A percentile compares a stretch with the other conserved stretches of the same genome.
Conservation (phyloP, 2,329 filamentous ascomycete species). For the Fusarium nisikadoi region DNA sequence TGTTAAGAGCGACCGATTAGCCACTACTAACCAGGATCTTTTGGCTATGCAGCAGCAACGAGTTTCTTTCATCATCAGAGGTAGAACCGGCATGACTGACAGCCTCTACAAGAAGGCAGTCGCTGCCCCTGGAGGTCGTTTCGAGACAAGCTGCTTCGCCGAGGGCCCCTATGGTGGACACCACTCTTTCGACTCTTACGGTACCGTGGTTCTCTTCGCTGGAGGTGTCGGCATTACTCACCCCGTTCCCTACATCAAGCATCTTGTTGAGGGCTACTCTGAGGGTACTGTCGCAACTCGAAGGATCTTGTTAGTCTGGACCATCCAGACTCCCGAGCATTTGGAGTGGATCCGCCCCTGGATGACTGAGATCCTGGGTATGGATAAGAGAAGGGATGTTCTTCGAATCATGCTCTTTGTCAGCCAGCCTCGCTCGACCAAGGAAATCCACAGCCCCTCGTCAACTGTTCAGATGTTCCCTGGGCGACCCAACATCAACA, state of each 20-base stretch:
- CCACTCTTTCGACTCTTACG: constrained; percentile 78
- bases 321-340: constrained; percentile 81
- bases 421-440: constrained; percentile 77
- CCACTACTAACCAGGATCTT: constrained; percentile 69
- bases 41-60: constrained; percentile 69
- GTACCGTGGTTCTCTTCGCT: constrained; percentile 81
- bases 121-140: constrained; percentile 67
- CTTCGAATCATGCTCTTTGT: constrained; percentile 83
- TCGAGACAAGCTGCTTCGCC: constrained; percentile 72
- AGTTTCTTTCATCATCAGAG: constrained; percentile 78
- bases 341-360: constrained; percentile 85
- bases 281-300: constrained; percentile 77
- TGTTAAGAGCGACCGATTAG: constrained; percentile 63
- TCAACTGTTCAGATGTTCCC: constrained; percentile 87
- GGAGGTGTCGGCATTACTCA: constrained; percentile 86
- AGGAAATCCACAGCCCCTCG: constrained; percentile 82
- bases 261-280: constrained; percentile 75
- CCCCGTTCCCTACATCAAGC: constrained; percentile 78
- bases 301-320: constrained; percentile 80
- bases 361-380: constrained; percentile 83
- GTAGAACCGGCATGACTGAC: constrained; percentile 78
- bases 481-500: constrained; percentile 78
- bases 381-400: constrained; percentile 78
- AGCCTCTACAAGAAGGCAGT: constrained; percentile 75
- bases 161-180: constrained; percentile 83